Base-by-base conservation (phyloP, 768 basidiomycete genomes). In the Scleroderma bovista region DNA sequence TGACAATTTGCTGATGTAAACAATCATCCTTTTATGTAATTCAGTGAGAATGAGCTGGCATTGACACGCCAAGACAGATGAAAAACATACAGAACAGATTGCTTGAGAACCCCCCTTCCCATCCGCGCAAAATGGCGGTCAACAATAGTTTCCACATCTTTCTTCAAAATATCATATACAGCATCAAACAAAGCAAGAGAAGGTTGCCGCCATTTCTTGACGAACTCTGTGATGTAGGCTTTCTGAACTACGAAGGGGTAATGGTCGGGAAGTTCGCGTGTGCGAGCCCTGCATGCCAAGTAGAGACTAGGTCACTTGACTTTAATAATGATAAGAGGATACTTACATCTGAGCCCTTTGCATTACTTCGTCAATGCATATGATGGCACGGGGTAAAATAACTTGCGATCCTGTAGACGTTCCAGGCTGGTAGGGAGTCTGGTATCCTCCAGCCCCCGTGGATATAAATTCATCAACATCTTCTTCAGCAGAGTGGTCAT, bases 251-350 rank as follows among this genome's bases (percentile, higher is more conserved):
- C 68, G 51, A 83, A 87, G 0, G 86, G 85, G 52, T 79, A 84
- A 52, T 76, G 75, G 12, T 77, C 81, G 0, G 85, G 86, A 0
- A 88, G 73, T 56, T 88, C 86, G 2, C 88, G 78, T 1, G 85
- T 83, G 3, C 81, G 75, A 2, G 86, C 78, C 20, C 88, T 89
- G 6, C 3, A 15, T 26, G 45, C 37, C 15, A 23, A 46, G 13
- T 20, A 31, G 17, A 8, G 26, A 24, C 16, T n/a, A 17, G 2
- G 0, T 15, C 8, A 26, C 6, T 2, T 12, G 2, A 17, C 11
- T 6, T 5, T 16, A 12, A 15, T 12, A 15, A 36, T 5, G n/a
- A 36, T n/a, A 10, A 22, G 20, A 45, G n/a, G 11, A 38, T 11
- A 66, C 78, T 20, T 58, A 84, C 84, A 66, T 57, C 24, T 72